phyloP scores from a whole-genome alignment of 176 grass and related monocot genomes.

The Chrysopogon serrulatus region DNA sequence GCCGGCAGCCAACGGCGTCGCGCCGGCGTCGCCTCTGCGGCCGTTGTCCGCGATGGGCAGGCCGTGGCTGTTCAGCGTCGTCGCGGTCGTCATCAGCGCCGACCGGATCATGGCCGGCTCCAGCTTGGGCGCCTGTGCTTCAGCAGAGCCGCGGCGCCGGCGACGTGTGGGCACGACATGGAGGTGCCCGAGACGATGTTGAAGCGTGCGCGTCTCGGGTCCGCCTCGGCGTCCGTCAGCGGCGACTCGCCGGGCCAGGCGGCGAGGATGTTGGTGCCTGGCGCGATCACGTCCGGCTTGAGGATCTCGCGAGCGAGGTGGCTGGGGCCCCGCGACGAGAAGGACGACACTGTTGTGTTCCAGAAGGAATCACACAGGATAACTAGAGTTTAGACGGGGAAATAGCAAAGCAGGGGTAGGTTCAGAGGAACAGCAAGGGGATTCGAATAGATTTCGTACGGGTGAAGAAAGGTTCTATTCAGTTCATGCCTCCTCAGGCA shows the following conservation, averaged over 20 bases:
- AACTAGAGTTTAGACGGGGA: no score
- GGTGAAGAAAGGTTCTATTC: no score
- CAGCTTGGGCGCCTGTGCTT: background rate
- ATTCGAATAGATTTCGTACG: no score
- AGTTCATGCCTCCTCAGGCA: no score
- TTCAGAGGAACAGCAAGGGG: no score
- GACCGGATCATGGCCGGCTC: constrained; percentile 48
- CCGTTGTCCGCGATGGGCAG: background rate
- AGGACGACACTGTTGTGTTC: background rate
- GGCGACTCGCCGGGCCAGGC: constrained; percentile 16
- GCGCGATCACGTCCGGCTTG: constrained; percentile 35
- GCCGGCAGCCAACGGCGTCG: constrained; percentile 30
- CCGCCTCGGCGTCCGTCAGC: background rate
- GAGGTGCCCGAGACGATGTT: constrained; percentile 37
- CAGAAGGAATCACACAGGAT: no score
- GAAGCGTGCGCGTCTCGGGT: background rate
- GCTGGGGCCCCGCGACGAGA: constrained; percentile 21
- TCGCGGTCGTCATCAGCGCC: constrained; percentile 36
- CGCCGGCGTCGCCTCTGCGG: background rate
- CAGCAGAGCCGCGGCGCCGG: constrained; percentile 38
- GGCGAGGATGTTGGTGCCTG: constrained; percentile 16
- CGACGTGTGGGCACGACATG: constrained; percentile 49
- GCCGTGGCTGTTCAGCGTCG: constrained; percentile 11
- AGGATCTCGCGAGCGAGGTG: background rate
- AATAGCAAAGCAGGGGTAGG: no score